A percentile compares a stretch with the other conserved stretches of the same genome.
Conservation (phyloP, 192 early-diverging fungal species). For the Coemansia sp. region DNA sequence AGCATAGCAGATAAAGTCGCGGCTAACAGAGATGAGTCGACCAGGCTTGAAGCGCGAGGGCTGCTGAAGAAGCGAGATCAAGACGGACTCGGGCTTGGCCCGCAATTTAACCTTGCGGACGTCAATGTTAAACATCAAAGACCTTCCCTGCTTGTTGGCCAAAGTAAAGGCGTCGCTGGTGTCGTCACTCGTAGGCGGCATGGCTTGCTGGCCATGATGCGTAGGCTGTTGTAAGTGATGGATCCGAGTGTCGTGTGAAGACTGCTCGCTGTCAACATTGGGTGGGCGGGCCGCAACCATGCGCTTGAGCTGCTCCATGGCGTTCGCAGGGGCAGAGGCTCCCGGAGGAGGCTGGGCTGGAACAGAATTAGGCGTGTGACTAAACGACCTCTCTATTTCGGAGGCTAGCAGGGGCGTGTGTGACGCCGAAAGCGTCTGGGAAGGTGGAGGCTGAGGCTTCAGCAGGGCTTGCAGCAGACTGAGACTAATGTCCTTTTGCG, state of each 20-base stretch:
- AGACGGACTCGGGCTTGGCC: constrained; percentile 37
- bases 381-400: constrained; percentile 22
- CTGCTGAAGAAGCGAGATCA: constrained; percentile 48
- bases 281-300: constrained; percentile 35
- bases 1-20: constrained; percentile 52
- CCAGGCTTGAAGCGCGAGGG: constrained; percentile 38
- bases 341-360: constrained; percentile 1
- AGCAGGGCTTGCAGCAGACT: constrained; percentile 44
- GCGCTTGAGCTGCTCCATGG: constrained; percentile 45
- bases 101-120: constrained; percentile 25
- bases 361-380: constrained; percentile 6
- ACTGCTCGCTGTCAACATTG: constrained; percentile 1
- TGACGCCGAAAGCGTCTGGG: constrained; percentile 21
- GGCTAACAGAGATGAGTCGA: constrained; percentile 39
- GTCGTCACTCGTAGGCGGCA: neutral
- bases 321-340: constrained; percentile 9
- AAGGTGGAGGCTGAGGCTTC: constrained; percentile 34
- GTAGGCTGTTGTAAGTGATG: constrained; percentile 15
- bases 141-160: constrained; percentile 6
- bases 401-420: constrained; percentile 10
- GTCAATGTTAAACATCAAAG: constrained; percentile 18
- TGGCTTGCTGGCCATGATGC: constrained; percentile 8
- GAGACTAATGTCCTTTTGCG: constrained; percentile 29
- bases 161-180: neutral
- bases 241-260: neutral